Evolutionary conservation across 2,329 filamentous ascomycete genomes (phyloP).

Genomic region (Monosporascus sp.): DNA sequence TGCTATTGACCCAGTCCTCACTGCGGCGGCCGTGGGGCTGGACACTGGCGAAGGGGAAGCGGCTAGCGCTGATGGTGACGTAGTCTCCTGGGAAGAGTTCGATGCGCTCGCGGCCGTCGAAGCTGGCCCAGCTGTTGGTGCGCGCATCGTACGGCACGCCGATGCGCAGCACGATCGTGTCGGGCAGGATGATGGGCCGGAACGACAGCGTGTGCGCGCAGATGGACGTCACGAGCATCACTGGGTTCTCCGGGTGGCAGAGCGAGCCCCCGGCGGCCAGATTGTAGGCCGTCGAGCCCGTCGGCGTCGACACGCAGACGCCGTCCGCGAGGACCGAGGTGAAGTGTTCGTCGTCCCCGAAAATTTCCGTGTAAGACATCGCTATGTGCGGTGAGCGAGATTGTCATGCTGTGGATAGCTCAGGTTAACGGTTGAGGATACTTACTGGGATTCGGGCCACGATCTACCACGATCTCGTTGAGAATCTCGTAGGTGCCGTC

Average conservation of each 20-base stretch:
- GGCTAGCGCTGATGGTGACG: conserved; percentile 74
- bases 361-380: conserved; percentile 88
- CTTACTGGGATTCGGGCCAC: conserved; percentile 87
- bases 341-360: conserved; percentile 92
- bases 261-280: conserved; percentile 91
- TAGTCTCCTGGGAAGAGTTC: conserved; percentile 76
- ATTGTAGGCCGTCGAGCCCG: conserved; percentile 92
- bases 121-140: conserved; percentile 92
- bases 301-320: conserved; percentile 89
- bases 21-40: conserved; percentile 62
- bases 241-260: conserved; percentile 93
- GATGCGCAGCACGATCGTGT: conserved; percentile 88
- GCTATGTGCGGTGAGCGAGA: conserved; percentile 41
- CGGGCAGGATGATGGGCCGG: conserved; percentile 91
- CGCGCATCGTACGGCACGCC: conserved; percentile 93
- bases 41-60: conserved; percentile 76
- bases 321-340: conserved; percentile 91
- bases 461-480: conserved; percentile 94
- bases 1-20: conserved; percentile 80
- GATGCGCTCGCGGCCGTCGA: conserved; percentile 87
- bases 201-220: conserved; percentile 94
- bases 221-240: conserved; percentile 90
- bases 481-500: conserved; percentile 84
- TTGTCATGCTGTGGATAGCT: not conserved
- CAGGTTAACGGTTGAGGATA: conserved; percentile 9